phyloP scores from a whole-genome alignment of 768 basidiomycete species.

The Crepidotus variabilis region DNA sequence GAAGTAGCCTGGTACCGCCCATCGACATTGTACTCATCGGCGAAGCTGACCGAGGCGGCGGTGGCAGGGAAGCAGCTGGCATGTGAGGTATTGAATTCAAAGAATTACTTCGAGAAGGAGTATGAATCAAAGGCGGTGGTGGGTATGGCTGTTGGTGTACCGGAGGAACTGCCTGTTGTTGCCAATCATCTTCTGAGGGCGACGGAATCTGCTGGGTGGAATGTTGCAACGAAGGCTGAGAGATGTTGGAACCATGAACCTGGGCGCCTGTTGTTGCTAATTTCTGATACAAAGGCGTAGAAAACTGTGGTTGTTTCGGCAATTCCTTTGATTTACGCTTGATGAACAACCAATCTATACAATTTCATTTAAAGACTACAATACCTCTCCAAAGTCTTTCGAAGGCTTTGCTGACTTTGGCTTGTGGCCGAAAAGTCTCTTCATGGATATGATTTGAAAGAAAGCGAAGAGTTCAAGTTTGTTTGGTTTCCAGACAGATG shows the following conservation, averaged over 20 bases:
- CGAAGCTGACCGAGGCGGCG: conserved; percentile 38
- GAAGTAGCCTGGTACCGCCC: background rate
- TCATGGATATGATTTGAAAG: conserved; percentile 33
- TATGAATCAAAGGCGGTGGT: conserved; percentile 18
- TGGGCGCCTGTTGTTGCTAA: conserved; percentile 28
- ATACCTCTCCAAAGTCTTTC: conserved; percentile 30
- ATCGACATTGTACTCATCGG: conserved; percentile 34
- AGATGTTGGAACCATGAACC: conserved; percentile 11
- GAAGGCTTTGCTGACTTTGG: conserved; percentile 21
- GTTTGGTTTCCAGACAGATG: conserved; percentile 2
- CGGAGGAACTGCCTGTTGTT: background rate
- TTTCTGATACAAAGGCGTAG: conserved; percentile 37
- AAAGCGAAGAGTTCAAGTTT: background rate
- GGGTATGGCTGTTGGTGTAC: conserved; percentile 12
- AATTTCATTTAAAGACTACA: conserved; percentile 1
- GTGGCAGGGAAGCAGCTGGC: conserved; percentile 37
- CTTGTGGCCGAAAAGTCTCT: conserved; percentile 54
- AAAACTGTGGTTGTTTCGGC: conserved; percentile 7
- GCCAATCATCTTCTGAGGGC: background rate
- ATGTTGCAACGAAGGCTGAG: conserved; percentile 7
- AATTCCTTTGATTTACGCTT: conserved; percentile 13
- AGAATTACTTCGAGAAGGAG: conserved; percentile 49
- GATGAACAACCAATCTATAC: conserved; percentile 1
- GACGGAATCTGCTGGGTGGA: conserved; percentile 4
- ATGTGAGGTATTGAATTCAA: conserved; percentile 44